Evolutionary conservation across 2,329 filamentous ascomycete species (phyloP).

Genomic region (Dothistroma septosporum): DNA sequence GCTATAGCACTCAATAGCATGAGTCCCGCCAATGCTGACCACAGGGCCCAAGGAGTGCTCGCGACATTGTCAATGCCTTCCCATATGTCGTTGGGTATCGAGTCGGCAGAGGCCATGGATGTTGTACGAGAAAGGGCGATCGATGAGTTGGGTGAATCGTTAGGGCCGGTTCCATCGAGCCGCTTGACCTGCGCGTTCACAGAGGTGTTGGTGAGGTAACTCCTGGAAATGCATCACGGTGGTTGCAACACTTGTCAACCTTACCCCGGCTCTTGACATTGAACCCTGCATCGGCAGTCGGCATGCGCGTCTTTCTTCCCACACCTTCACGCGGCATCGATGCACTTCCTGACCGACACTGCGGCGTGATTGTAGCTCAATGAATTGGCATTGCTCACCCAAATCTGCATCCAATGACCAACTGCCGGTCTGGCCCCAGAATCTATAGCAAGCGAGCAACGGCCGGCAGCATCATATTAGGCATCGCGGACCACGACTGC

Average conservation of each 20-base stretch:
- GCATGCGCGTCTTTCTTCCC: neutral
- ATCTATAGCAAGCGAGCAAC: no score
- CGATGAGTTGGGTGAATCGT: neutral
- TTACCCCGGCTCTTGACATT: neutral
- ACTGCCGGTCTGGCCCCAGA: no score
- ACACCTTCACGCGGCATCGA: neutral
- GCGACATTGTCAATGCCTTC: slow-evolving; percentile 26
- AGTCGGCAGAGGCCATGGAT: slow-evolving; percentile 32
- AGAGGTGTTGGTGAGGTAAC: neutral
- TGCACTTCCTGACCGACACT: no score
- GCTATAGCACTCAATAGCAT: slow-evolving; percentile 15
- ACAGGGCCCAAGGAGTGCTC: slow-evolving; percentile 24
- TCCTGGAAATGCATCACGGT: neutral
- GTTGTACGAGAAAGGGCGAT: neutral
- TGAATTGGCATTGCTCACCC: no score
- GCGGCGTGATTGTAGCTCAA: no score
- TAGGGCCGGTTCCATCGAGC: neutral
- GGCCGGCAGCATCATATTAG: no score
- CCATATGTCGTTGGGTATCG: slow-evolving; percentile 31
- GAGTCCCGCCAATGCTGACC: slow-evolving; percentile 24
- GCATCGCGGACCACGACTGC: no score
- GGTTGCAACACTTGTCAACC: neutral
- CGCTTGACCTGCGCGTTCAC: neutral
- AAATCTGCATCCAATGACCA: no score
- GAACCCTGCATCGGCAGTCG: neutral